phyloP scores from a whole-genome alignment of 345 rosid genomes.

The Eucalyptus regnans region DNA sequence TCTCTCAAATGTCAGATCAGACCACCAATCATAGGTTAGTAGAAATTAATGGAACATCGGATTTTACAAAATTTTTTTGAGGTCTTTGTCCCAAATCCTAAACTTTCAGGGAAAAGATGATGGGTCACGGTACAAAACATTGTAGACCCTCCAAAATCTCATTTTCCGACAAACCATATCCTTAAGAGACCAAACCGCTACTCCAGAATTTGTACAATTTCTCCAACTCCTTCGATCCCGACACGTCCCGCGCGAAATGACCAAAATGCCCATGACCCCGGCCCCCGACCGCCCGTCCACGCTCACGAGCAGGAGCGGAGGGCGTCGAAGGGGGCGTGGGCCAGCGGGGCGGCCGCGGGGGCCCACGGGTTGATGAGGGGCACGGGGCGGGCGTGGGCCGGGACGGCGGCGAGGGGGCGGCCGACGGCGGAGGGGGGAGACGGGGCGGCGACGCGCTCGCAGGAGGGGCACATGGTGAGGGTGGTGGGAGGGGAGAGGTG shows the following conservation, averaged over 20 bases:
- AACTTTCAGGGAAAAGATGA: not conserved
- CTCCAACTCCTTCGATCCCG: not conserved
- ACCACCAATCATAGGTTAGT: not conserved
- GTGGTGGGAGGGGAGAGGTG: slow-evolving; percentile 98
- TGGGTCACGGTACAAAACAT: not conserved
- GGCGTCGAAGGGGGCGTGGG: not conserved
- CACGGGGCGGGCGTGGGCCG: slow-evolving; percentile 16
- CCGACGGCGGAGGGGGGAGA: not conserved
- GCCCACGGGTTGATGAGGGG: slow-evolving; percentile 46
- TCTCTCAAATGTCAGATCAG: not conserved
- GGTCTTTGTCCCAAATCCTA: not conserved
- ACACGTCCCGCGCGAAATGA: not conserved
- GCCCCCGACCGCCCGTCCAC: not conserved
- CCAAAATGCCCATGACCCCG: not conserved
- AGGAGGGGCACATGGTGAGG: slow-evolving; percentile 98
- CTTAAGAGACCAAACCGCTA: not conserved
- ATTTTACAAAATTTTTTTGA: not conserved
- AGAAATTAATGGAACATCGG: not conserved
- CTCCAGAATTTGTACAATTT: not conserved
- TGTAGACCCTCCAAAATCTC: not conserved
- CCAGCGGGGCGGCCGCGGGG: not conserved
- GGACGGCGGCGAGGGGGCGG: not conserved
- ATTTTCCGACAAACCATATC: not conserved
- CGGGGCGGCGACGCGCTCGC: slow-evolving; percentile 85
- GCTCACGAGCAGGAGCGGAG: not conserved